Conservation (phyloP, 2,329 filamentous ascomycete species). For the Leptographium procerum region DNA sequence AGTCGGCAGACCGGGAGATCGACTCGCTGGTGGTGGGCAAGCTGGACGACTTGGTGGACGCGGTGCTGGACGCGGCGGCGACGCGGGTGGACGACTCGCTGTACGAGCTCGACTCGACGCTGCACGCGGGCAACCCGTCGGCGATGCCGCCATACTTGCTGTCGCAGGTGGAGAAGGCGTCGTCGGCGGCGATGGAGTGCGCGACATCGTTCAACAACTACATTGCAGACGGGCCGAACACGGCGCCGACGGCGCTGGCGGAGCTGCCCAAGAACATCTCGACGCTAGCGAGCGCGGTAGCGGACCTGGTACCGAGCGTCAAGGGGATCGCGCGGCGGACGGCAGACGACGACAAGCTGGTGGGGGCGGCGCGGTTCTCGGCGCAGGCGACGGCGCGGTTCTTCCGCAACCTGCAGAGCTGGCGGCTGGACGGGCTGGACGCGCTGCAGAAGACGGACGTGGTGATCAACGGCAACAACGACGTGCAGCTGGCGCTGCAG, state of each 20-base stretch:
- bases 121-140: slow-evolving; percentile 98
- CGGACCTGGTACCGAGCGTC: slow-evolving; percentile 90
- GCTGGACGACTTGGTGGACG: slow-evolving; percentile 96
- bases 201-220: slow-evolving; percentile 98
- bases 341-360: slow-evolving; percentile 89
- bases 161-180: slow-evolving; percentile 95
- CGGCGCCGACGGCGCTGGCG: slow-evolving; percentile 35
- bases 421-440: slow-evolving; percentile 83
- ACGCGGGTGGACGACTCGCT: slow-evolving; percentile 91
- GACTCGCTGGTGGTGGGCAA: slow-evolving; percentile 82
- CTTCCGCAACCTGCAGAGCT: slow-evolving; percentile 88
- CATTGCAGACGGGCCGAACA: slow-evolving; percentile 90
- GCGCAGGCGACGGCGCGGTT: slow-evolving; percentile 84
- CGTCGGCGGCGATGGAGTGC: slow-evolving; percentile 89
- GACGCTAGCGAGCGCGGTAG: slow-evolving; percentile 78
- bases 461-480: slow-evolving; percentile 93
- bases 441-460: slow-evolving; percentile 90
- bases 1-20: slow-evolving; percentile 76
- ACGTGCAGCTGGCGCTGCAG: slow-evolving; percentile 89
- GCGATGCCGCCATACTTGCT: slow-evolving; percentile 89
- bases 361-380: slow-evolving; percentile 71
- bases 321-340: slow-evolving; percentile 90
- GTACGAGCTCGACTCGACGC: slow-evolving; percentile 93
- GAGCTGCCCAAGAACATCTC: slow-evolving; percentile 91
- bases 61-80: slow-evolving; percentile 84